Percentiles rank a stretch among this genome's conserved stretches.
phyloP scores from a whole-genome alignment of 805 yeast genomes.

The Pichia scutulata region DNA sequence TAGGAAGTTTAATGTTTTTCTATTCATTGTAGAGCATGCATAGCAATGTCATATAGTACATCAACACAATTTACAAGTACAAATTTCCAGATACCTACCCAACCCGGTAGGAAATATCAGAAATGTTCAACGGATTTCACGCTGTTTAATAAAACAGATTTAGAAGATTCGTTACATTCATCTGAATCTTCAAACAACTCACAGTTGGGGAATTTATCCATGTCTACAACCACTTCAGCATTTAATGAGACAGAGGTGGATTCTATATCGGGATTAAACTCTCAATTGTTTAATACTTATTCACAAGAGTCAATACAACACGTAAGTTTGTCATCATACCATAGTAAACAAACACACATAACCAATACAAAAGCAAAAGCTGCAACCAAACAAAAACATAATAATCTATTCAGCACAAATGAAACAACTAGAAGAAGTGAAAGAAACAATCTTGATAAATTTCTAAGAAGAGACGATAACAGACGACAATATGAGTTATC shows the following conservation, averaged over 20 bases:
- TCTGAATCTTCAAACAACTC: background rate
- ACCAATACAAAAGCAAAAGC: background rate
- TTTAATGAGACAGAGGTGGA: background rate
- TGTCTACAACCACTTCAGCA: background rate
- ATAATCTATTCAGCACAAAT: background rate
- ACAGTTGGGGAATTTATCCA: background rate
- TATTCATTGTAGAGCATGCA: background rate
- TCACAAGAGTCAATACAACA: background rate
- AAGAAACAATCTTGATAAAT: constrained; percentile 22
- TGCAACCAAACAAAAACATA: background rate
- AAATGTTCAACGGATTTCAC: background rate
- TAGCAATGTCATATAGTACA: background rate
- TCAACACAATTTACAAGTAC: background rate
- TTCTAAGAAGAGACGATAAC: constrained; percentile 19
- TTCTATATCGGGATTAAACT: constrained; percentile 1
- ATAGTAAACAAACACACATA: background rate
- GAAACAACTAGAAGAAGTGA: constrained; percentile 10
- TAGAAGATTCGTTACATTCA: background rate
- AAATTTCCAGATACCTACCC: background rate
- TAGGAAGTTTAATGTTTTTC: no score
- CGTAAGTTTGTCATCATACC: background rate
- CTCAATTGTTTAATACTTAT: background rate
- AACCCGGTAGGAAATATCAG: background rate
- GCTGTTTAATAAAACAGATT: background rate
- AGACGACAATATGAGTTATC: constrained; percentile 10